Conservation (phyloP, 2,329 filamentous ascomycete species). For the Talaromyces sp. region DNA sequence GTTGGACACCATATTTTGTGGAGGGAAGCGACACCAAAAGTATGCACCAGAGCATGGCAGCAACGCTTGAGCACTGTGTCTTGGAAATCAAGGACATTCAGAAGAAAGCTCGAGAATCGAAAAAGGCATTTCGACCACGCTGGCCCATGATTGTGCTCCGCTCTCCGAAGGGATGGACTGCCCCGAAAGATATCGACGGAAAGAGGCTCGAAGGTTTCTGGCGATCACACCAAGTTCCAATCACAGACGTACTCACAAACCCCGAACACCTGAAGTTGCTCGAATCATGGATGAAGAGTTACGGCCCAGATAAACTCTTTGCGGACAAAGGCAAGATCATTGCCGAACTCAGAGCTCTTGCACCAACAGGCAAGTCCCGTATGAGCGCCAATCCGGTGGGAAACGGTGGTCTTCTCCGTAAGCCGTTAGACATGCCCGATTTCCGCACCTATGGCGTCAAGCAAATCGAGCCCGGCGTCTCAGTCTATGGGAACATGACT, state of each 20-base stretch:
- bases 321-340: constrained; percentile 61
- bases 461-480: constrained; percentile 58
- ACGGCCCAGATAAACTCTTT: constrained; percentile 70
- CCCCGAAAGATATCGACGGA: constrained; percentile 65
- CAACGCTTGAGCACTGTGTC: constrained; percentile 69
- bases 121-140: constrained; percentile 64
- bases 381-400: constrained; percentile 76
- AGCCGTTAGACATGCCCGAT: constrained; percentile 65
- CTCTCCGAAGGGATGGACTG: constrained; percentile 77
- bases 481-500: constrained; percentile 61
- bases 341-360: constrained; percentile 59
- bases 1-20: constrained; percentile 76
- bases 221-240: constrained; percentile 73
- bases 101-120: constrained; percentile 66
- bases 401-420: constrained; percentile 65
- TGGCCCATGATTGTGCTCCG: constrained; percentile 80
- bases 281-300: constrained; percentile 73
- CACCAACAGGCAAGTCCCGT: constrained; percentile 61
- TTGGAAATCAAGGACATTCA: constrained; percentile 65
- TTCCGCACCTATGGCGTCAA: constrained; percentile 65
- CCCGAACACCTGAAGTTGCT: constrained; percentile 63
- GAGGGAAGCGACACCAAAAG: constrained; percentile 68
- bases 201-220: constrained; percentile 74
- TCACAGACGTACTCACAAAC: constrained; percentile 65
- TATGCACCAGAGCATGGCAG: constrained; percentile 81